A percentile compares a stretch with the other conserved stretches of the same genome.
Evolutionary conservation across 2,329 filamentous ascomycete genomes (phyloP).

Genomic region (Gliomastix tumulicola): DNA sequence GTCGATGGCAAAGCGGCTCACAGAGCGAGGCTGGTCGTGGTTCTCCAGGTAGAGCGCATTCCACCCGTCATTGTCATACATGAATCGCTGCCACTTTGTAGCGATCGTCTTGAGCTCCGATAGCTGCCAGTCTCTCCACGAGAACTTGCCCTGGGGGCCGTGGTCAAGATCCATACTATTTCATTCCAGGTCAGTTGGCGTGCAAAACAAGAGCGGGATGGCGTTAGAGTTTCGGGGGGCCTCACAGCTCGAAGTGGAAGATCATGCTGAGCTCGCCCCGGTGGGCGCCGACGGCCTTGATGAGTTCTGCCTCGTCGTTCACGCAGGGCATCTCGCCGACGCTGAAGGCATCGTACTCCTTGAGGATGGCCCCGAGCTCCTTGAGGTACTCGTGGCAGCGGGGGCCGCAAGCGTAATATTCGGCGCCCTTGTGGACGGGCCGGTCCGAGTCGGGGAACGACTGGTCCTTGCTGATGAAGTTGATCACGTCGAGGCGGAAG

Average conservation of each 20-base stretch:
- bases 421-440: slow-evolving; percentile 21
- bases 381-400: slow-evolving; percentile 37
- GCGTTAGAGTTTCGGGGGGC: slow-evolving; percentile 1
- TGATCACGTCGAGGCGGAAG: slow-evolving; percentile 62
- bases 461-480: slow-evolving; percentile 58
- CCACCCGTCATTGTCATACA: slow-evolving; percentile 55
- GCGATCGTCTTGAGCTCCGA: slow-evolving; percentile 45
- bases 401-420: slow-evolving; percentile 48
- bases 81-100: slow-evolving; percentile 51
- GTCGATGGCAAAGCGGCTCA: slow-evolving; percentile 47
- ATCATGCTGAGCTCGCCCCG: slow-evolving; percentile 62
- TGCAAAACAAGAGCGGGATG: not conserved
- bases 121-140: slow-evolving; percentile 33
- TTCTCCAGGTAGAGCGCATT: slow-evolving; percentile 61
- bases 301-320: slow-evolving; percentile 31
- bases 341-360: slow-evolving; percentile 40
- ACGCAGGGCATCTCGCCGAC: slow-evolving; percentile 45
- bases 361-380: slow-evolving; percentile 34
- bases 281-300: slow-evolving; percentile 44
- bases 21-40: slow-evolving; percentile 56
- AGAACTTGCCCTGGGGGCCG: slow-evolving; percentile 35
- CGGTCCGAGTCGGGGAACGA: slow-evolving; percentile 41
- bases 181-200: too few relatives aligned
- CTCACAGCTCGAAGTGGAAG: slow-evolving; percentile 62
- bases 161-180: slow-evolving; percentile 44